phyloP scores from a whole-genome alignment of 768 basidiomycete species.

The Hypholoma sublateritium region DNA sequence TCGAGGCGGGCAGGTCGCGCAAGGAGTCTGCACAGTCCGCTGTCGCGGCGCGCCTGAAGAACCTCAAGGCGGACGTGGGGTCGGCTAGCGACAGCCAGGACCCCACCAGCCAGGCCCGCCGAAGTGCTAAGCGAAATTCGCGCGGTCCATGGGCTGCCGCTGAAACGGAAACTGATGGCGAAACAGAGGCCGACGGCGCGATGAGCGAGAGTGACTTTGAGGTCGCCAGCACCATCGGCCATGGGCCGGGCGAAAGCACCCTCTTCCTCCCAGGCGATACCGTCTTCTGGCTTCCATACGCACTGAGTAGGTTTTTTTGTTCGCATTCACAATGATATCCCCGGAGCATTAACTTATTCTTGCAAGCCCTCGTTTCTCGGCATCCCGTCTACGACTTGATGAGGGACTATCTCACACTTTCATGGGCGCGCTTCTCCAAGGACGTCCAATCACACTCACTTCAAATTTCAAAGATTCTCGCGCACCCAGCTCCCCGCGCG shows the following conservation, averaged over 20 bases:
- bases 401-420: conserved; percentile 94
- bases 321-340: conserved; percentile 1
- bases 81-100: conserved; percentile 47
- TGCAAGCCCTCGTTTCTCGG: conserved; percentile 80
- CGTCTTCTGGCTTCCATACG: conserved; percentile 94
- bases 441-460: conserved; percentile 92
- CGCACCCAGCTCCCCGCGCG: conserved; percentile 83
- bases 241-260: conserved; percentile 85
- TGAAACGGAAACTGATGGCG: conserved; percentile 73
- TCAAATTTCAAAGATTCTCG: conserved; percentile 85
- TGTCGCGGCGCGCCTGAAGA: conserved; percentile 66
- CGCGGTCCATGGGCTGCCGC: conserved; percentile 63
- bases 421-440: conserved; percentile 92
- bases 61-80: conserved; percentile 55
- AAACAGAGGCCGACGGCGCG: conserved; percentile 72
- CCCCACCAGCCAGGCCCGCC: conserved; percentile 56
- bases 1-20: conserved; percentile 75
- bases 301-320: conserved; percentile 62
- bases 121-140: conserved; percentile 53
- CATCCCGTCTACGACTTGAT: conserved; percentile 95
- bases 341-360: conserved; percentile 8
- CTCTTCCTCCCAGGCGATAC: conserved; percentile 87
- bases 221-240: conserved; percentile 75
- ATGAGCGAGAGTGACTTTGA: conserved; percentile 89
- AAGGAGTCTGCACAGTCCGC: conserved; percentile 80